phyloP scores from a whole-genome alignment of 2,329 filamentous ascomycete genomes.

The Botrytis tulipae region DNA sequence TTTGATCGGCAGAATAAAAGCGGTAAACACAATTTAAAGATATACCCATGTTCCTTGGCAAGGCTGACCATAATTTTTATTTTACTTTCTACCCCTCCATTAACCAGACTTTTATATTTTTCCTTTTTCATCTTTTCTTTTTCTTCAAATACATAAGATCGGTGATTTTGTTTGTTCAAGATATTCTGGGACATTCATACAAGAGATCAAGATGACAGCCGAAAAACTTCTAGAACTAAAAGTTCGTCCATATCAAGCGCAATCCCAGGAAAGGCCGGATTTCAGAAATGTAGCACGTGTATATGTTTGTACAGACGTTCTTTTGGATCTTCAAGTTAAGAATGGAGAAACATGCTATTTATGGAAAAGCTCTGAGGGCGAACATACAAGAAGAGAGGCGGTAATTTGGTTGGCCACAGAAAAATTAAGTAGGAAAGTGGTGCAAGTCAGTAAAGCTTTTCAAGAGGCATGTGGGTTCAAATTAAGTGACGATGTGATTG shows the following conservation, averaged over 20 bases:
- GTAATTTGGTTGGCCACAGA: slow-evolving; percentile 61
- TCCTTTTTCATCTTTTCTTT: neutral
- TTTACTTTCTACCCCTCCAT: slow-evolving; percentile 2
- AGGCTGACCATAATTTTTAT: slow-evolving; percentile 9
- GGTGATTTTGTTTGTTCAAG: neutral
- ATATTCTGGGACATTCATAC: neutral
- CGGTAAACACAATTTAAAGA: neutral
- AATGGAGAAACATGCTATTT: slow-evolving; percentile 60
- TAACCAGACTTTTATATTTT: neutral
- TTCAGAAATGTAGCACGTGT: slow-evolving; percentile 39
- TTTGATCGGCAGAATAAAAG: slow-evolving; percentile 6
- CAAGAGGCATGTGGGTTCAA: slow-evolving; percentile 71
- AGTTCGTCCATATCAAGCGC: slow-evolving; percentile 35
- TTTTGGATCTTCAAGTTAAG: slow-evolving; percentile 53
- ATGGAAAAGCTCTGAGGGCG: slow-evolving; percentile 40
- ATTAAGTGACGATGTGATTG: slow-evolving; percentile 65
- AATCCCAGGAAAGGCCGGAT: slow-evolving; percentile 36
- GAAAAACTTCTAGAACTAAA: slow-evolving; percentile 38
- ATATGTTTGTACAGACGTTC: slow-evolving; percentile 41
- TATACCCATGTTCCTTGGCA: slow-evolving; percentile 9
- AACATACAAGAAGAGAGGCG: slow-evolving; percentile 41
- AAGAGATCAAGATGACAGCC: slow-evolving; percentile 1
- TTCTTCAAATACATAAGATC: neutral
- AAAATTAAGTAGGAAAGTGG: slow-evolving; percentile 64
- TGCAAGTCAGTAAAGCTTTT: slow-evolving; percentile 71